Evolutionary conservation across 495 filamentous ascomycete genomes (phyloP), one percentile per base, ranked within the genome.

Genomic region (Penicillium subrubescens): DNA sequence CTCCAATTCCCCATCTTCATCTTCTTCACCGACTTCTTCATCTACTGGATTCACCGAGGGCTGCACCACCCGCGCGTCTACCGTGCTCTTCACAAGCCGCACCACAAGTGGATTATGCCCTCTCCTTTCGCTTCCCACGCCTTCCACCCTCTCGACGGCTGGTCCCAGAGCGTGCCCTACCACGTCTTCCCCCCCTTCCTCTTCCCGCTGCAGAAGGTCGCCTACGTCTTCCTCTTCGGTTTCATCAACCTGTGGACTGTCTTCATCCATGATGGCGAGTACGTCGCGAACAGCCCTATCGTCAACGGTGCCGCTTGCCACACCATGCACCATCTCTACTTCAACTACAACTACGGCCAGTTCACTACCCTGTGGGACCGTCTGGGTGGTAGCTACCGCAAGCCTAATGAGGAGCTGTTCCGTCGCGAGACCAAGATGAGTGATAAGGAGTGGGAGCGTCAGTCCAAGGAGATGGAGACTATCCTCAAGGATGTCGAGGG

Each of bases 31-130:
- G 94, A 98, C 80, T 89, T 88, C 77, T 87, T 83, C 79, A 95
- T 98, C 83, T 97, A 98, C 84, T 92, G 89, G 84, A 97, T 97
- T 71, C 94, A 97, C 80, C 90, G 95, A 56, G 90, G 87, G 52
- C 82, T 97, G 65, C 94, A 98, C 79, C 89, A 93, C 75, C 91
- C 92, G 7, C 67, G 77, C 54, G 75, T 97, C 55, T 98, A 97
- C 87, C 94, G 92, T 82, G 81, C 79, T 53, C 85, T 98, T 23
- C 94, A 98, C 85, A 98, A 98, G 84, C 89, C 92, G 57, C 95
- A 98, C 82, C 94, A 98, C 88, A 97, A 97, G 81, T 97, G 94
- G 95, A 97, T 98, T 79, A 96, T 97, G 92, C 95, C 95, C 6
- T 97, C 93, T 8, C 94, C 94, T 12, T 97, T 85, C 75, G 95